Conservation (phyloP, 768 basidiomycete species). For the Boletus vinaceobasis region DNA sequence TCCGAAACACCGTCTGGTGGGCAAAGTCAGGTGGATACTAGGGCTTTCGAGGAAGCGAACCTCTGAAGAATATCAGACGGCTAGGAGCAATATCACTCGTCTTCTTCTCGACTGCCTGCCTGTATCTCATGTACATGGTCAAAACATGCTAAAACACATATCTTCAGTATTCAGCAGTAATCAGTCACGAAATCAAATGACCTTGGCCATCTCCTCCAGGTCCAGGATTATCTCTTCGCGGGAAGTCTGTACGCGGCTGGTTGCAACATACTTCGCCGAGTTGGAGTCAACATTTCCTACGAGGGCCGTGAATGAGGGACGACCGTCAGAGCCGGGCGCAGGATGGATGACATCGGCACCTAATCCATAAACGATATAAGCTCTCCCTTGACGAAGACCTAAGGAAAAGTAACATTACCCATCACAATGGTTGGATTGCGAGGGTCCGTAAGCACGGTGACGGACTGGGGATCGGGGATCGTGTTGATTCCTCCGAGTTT, state of each 20-base stretch:
- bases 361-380: slow-evolving; percentile 23
- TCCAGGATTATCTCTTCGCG: slow-evolving; percentile 77
- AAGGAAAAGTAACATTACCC: slow-evolving; percentile 40
- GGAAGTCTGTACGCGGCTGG: slow-evolving; percentile 61
- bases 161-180: slow-evolving; percentile 10
- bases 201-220: slow-evolving; percentile 61
- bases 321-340: slow-evolving; percentile 71
- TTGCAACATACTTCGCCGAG: slow-evolving; percentile 66
- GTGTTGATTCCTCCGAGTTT: slow-evolving; percentile 84
- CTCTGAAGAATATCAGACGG: slow-evolving; percentile 74
- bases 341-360: slow-evolving; percentile 86
- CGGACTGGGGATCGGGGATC: slow-evolving; percentile 66
- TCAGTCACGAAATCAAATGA: slow-evolving; percentile 16
- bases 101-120: slow-evolving; percentile 50
- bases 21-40: slow-evolving; percentile 4
- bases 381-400: background rate
- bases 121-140: slow-evolving; percentile 55
- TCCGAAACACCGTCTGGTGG: slow-evolving; percentile 51
- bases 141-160: slow-evolving; percentile 45
- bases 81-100: slow-evolving; percentile 46
- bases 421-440: slow-evolving; percentile 76
- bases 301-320: slow-evolving; percentile 77
- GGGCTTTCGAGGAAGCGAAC: slow-evolving; percentile 32
- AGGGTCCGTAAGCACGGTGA: slow-evolving; percentile 63
- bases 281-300: slow-evolving; percentile 79